Evolutionary conservation across 2,329 filamentous ascomycete species (phyloP).

Genomic region (Trichoderma citrinoviride): DNA sequence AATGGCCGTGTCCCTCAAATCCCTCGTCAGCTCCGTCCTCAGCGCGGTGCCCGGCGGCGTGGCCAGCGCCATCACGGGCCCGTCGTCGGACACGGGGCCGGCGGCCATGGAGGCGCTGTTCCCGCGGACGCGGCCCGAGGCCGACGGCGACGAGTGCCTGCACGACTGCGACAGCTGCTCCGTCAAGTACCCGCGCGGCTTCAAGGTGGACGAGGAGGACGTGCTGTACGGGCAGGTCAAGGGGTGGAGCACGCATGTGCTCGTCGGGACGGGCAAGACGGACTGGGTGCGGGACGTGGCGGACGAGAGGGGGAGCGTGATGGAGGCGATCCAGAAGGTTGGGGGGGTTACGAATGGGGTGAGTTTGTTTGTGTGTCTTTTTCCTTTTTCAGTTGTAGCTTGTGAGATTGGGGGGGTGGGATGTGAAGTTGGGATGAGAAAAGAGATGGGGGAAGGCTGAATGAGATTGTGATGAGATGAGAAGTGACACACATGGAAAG

Average conservation of each 20-base stretch:
- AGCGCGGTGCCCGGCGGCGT: conserved; percentile 8
- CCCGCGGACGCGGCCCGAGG: conserved; percentile 65
- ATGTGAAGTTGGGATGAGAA: not conserved
- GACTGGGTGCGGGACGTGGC: conserved; percentile 91
- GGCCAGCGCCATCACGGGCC: not conserved
- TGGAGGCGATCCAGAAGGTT: conserved; percentile 67
- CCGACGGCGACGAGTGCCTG: conserved; percentile 85
- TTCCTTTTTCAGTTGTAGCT: not conserved
- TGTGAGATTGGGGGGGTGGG: not conserved
- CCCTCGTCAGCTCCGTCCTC: conserved; percentile 34
- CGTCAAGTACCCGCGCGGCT: conserved; percentile 68
- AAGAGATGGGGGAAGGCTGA: not conserved
- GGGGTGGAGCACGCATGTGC: conserved; percentile 82
- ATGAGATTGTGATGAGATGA: not conserved
- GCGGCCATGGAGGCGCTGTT: conserved; percentile 58
- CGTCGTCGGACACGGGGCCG: conserved; percentile 21
- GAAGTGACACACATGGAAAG: too few relatives aligned
- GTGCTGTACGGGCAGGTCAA: conserved; percentile 81
- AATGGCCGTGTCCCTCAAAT: conserved; percentile 43
- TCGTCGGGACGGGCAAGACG: conserved; percentile 92
- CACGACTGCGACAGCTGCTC: conserved; percentile 83
- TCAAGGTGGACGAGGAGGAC: conserved; percentile 74
- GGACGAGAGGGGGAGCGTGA: conserved; percentile 82
- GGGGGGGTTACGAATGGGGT: conserved; percentile 66
- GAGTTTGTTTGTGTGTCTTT: conserved; percentile 33